Percentiles rank a stretch among this genome's conserved stretches.
These are phyloP conservation scores for Erodium maritimum DNA, from an alignment of 345 rosid genomes.

Conservation along the genomic window DNA sequence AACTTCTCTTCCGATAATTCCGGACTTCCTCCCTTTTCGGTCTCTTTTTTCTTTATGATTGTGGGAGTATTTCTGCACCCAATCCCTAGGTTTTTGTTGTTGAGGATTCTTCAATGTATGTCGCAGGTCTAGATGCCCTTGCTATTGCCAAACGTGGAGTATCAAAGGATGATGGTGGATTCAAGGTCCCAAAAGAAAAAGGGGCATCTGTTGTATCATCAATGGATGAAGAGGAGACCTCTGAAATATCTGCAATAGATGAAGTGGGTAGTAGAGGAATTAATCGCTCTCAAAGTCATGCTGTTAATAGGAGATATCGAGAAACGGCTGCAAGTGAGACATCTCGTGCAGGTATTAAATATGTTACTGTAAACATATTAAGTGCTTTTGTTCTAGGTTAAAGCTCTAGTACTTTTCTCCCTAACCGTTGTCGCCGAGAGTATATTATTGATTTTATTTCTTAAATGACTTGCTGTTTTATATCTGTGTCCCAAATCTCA, in stretches of 20 bases:
- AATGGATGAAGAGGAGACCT: slow-evolving; percentile 43
- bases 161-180: slow-evolving; percentile 24
- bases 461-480: background rate
- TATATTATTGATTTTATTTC: too few species aligned
- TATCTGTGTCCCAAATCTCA: background rate
- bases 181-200: slow-evolving; percentile 51
- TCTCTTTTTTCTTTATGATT: background rate
- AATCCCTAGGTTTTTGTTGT: background rate
- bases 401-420: background rate
- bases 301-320: slow-evolving; percentile 39
- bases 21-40: background rate
- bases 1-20: background rate
- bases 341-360: slow-evolving; percentile 24
- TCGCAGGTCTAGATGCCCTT: slow-evolving; percentile 30
- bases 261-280: slow-evolving; percentile 14
- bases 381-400: background rate
- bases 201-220: slow-evolving; percentile 36
- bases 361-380: slow-evolving; percentile 2
- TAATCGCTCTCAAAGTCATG: slow-evolving; percentile 17
- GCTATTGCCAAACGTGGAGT: slow-evolving; percentile 39
- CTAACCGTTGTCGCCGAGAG: background rate
- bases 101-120: background rate
- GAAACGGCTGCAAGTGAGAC: slow-evolving; percentile 23
- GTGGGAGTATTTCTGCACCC: background rate
- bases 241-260: slow-evolving; percentile 18